phyloP scores from a whole-genome alignment of 331 rosid genomes.

The Rhamnella rubrinervis region DNA sequence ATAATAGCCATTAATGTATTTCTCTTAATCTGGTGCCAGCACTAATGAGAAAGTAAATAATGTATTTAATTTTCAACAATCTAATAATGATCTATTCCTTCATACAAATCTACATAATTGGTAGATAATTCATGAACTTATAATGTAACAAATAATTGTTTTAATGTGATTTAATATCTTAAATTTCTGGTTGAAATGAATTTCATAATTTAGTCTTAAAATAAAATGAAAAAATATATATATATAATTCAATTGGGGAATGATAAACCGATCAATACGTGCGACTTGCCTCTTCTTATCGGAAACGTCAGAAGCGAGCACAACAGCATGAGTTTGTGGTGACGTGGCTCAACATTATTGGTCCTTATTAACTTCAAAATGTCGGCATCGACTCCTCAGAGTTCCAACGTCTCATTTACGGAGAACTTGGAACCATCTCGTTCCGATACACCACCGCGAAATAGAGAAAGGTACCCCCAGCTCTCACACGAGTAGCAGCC shows the following conservation, averaged over 20 bases:
- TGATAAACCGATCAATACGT: not conserved
- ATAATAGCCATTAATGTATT: too few species aligned
- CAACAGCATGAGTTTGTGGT: not conserved
- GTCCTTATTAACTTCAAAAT: not conserved
- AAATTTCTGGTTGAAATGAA: too few species aligned
- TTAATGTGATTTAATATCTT: too few species aligned
- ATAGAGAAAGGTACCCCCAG: not conserved
- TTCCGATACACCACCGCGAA: not conserved
- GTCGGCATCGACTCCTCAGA: slow-evolving; percentile 4
- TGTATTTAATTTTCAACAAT: too few species aligned
- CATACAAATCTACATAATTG: too few species aligned
- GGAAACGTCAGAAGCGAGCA: not conserved
- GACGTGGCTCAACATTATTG: slow-evolving; percentile 21
- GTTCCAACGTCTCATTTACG: slow-evolving; percentile 19
- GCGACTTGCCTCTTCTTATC: not conserved
- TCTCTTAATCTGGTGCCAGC: not conserved
- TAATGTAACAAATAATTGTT: too few species aligned
- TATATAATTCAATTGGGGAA: too few species aligned
- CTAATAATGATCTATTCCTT: too few species aligned
- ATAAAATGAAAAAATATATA: too few species aligned
- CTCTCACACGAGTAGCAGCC: slow-evolving; percentile 10
- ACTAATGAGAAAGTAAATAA: not conserved
- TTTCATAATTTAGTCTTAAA: too few species aligned
- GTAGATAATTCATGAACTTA: too few species aligned
- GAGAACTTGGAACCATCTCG: slow-evolving; percentile 26